Evolutionary conservation across 345 rosid species (phyloP).

Genomic region (Corchorus capsularis): DNA sequence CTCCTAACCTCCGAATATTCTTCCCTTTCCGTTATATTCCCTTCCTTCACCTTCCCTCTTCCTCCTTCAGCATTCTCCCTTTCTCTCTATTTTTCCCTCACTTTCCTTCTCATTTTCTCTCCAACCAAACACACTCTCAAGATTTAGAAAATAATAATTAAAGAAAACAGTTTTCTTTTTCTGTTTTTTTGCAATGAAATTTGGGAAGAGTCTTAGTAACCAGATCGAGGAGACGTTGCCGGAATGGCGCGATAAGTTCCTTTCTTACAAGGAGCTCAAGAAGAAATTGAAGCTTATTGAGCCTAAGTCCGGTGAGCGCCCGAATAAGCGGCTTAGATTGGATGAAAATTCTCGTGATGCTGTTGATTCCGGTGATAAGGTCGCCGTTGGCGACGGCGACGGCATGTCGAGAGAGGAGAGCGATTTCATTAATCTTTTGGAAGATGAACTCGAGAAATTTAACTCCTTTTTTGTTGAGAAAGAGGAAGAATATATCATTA

Average conservation of each 20-base stretch:
- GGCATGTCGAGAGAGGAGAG: slow-evolving; percentile 67
- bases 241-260: slow-evolving; percentile 93
- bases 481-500: slow-evolving; percentile 95
- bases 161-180: too few relatives aligned
- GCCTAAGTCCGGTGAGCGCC: slow-evolving; percentile 50
- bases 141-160: too few relatives aligned
- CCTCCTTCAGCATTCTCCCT: background rate
- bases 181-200: slow-evolving; percentile 58
- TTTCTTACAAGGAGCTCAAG: slow-evolving; percentile 94
- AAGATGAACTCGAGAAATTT: slow-evolving; percentile 89
- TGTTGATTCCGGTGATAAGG: slow-evolving; percentile 27
- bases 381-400: too few relatives aligned
- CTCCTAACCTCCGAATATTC: slow-evolving; percentile 66
- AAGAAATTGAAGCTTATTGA: slow-evolving; percentile 76
- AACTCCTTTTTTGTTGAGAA: slow-evolving; percentile 86
- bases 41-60: background rate
- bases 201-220: slow-evolving; percentile 90
- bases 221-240: slow-evolving; percentile 97
- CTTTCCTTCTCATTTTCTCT: slow-evolving; percentile 19
- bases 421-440: slow-evolving; percentile 69
- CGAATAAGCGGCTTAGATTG: slow-evolving; percentile 54
- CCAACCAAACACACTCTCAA: slow-evolving; percentile 12
- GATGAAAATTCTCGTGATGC: slow-evolving; percentile 22
- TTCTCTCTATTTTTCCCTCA: background rate
- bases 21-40: slow-evolving; percentile 45